Base-by-base conservation (phyloP, 2,329 filamentous ascomycete genomes). In the Aspergillus felis region DNA sequence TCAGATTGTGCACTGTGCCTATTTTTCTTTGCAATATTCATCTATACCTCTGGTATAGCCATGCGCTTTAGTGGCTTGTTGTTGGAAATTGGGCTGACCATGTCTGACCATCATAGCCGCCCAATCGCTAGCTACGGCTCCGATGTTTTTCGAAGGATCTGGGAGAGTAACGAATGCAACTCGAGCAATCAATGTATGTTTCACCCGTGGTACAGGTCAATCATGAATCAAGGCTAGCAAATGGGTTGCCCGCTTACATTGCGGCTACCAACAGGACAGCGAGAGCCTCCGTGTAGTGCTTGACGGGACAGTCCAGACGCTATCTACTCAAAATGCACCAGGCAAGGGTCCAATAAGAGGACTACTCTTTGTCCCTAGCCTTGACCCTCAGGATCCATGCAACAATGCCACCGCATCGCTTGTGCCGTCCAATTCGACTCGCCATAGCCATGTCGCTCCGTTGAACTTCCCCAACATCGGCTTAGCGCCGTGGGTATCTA, bases 401-500 rank as follows among this genome's bases (percentile, higher is more conserved):
- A 80, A 81, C 68, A 78, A 84, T 17, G 74, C 83, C 50, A 85
- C 88, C 46, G 81, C 81, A 44, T 73, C 82, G n/a, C 86, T 88
- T 64, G 81, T 97, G 8, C 90, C 92, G 1, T 66, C 72, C 41
- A 92, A 94, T 71, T 90, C 86, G 55, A 96, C 91, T 12, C 85
- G 88, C 17, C 82, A 84, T 64, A 72, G 75, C n/a, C 82, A 94
- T 66, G 83, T 97, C 17, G 80, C 82, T 0, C 82, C 82, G 51
- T 71, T 72, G 22, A 85, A 89, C 63, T 91, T 90, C 71, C 86
- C 88, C 55, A 79, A 92, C 53, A 84, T 97, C 65, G 92, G 89
- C 28, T 77, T 97, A 54, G 92, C 91, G 25, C 93, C 93, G 28
- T 97, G 93, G 92, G 85, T 91, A 65, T 89, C 82, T 60, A 77